phyloP scores from a whole-genome alignment of 106 monocot species.

The Platanthera zijinensis region DNA sequence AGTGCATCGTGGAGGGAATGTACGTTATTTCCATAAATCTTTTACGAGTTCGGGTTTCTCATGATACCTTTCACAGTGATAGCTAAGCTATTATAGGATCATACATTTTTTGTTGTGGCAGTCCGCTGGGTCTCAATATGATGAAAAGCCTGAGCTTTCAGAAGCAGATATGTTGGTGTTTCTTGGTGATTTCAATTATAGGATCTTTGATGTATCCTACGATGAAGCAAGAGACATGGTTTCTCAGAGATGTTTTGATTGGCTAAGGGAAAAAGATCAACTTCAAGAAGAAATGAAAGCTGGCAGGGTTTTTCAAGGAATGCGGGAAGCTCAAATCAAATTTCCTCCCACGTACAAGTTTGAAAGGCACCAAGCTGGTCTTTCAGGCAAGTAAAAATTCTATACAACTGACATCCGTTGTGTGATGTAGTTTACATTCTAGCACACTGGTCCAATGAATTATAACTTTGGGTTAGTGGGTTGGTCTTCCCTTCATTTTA shows the following conservation, averaged over 20 bases:
- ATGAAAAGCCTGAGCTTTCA: slow-evolving; percentile 33
- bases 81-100: neutral
- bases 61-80: neutral
- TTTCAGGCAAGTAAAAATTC: slow-evolving; percentile 15
- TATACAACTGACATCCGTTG: neutral
- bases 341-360: slow-evolving; percentile 34
- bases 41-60: neutral
- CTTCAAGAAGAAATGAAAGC: slow-evolving; percentile 32
- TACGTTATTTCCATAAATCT: slow-evolving; percentile 26
- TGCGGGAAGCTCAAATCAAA: slow-evolving; percentile 25
- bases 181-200: slow-evolving; percentile 40
- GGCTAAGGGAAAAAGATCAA: slow-evolving; percentile 43
- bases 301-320: slow-evolving; percentile 37
- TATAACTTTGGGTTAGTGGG: neutral
- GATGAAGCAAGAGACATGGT: slow-evolving; percentile 42
- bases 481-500: neutral
- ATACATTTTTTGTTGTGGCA: slow-evolving; percentile 7
- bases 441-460: neutral
- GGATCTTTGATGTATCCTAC: slow-evolving; percentile 27
- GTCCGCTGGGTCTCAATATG: slow-evolving; percentile 17
- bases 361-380: slow-evolving; percentile 21
- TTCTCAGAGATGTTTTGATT: slow-evolving; percentile 42
- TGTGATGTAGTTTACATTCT: neutral
- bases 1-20: slow-evolving; percentile 46
- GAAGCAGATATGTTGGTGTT: slow-evolving; percentile 41